Evolutionary conservation across 2,329 filamentous ascomycete species (phyloP), one percentile per base, ranked within the genome.

Genomic region (Epichloe hybrida): DNA sequence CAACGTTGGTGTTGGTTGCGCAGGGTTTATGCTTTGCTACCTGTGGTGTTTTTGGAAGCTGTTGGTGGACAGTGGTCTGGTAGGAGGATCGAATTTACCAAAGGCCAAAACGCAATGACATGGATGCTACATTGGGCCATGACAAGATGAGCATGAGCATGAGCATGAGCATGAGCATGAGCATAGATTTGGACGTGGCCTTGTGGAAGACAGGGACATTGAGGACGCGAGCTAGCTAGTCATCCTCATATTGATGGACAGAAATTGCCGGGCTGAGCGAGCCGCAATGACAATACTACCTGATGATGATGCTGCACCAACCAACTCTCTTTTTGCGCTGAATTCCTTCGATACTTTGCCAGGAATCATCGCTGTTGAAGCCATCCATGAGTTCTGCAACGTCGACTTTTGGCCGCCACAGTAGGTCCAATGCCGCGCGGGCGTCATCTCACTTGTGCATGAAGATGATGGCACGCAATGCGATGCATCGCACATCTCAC

Each of bases 11-110:
- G 69, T 97, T 21, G 93, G 93, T 7, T 87, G 87, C 21, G 83
- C 79, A 4, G 93, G 88, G 0, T 98, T 97, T 64, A 79, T 79
- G 0, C 69, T 95, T 36, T 94, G 89, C 66, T 97, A 96, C 65
- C 62, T 93, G 7, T 98, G 93, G 93, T 96, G 90, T 66, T 67
- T 93, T 54, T 84, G 81, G 76, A 84, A 79, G 50, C 63, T 87
- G 49, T 60, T 80, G 2, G 63, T 70, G 17, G 80, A 84, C 59
- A 84, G 81, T 61, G 76, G 77, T 43, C 59, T 80, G 42, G 52
- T 79, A 55, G 61, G 56, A 52, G 46, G 43, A 4, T n/a, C 53
- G 5, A 66, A 61, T 37, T 58, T 56, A 48, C 57, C 48, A 41
- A 68, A 67, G 59, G 40, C 59, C 12, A 73, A 74, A 53, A 64